Evolutionary conservation across 176 grass and related monocot genomes (phyloP), one percentile per base, ranked within the genome.

Genomic region (Secale cereale): DNA sequence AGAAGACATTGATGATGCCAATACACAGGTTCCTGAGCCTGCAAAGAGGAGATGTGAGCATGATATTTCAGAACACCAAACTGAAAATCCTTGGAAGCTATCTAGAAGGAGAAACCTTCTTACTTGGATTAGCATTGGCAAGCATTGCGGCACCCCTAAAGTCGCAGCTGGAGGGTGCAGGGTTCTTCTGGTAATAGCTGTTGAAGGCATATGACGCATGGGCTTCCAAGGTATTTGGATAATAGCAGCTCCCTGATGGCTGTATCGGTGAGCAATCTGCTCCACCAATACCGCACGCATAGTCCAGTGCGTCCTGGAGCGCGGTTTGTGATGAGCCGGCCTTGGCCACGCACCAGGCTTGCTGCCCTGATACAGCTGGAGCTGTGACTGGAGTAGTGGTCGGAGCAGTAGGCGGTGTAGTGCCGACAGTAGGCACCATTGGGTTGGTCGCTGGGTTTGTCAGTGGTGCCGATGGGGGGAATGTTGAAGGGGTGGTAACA

Each of bases 191-290:
- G 86, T 97, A 97, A 65, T 94, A 97, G 54, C 37, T 86, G 61
- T 97, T 97, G 89, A 97, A 97, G 15, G 92, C 94, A 7, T 92
- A 97, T 1, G 94, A 97, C 0, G 94, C 94, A 87, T 97, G 94
- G 15, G 86, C 86, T 77, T 82, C 90, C 36, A 97, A 70, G 28
- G 92, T 89, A 77, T 97, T 92, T 26, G 94, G 94, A 78, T 85
- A 92, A 71, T 97, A 94, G 63, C 94, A 97, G 69, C 84, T 89
- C 37, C 90, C 88, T 2, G 82, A 92, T 35, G 88, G 85, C 56
- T 97, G 94, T 81, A 94, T 89, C 4, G 78, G 63, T 1, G 88
- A 89, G 85, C 94, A 97, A 70, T 97, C 90, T 29, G 86, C 75
- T 78, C 67, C 68, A 19, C 84, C 94, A 81, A 89, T 91, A 46